These are phyloP conservation scores for Eragrostis tef DNA, from an alignment of 202 grass and related monocot genomes.

Conservation along the genomic window DNA sequence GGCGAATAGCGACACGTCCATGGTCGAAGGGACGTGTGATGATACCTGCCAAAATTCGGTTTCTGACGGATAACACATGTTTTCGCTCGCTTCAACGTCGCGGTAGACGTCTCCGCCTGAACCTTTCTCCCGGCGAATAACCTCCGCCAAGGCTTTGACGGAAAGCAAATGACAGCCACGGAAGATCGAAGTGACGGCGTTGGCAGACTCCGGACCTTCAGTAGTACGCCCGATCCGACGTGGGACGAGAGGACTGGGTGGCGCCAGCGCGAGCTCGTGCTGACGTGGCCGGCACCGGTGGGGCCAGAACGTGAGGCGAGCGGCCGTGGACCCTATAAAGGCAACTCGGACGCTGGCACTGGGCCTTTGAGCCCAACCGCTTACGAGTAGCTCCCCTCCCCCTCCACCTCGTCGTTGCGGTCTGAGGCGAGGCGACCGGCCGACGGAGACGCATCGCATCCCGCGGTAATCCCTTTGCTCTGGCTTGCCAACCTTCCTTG, in stretches of 20 bases:
- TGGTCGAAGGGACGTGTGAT: too few species aligned
- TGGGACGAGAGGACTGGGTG: conserved; percentile 35
- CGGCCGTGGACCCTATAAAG: conserved; percentile 5
- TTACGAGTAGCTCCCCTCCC: neutral
- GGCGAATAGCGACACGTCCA: too few species aligned
- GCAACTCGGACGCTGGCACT: neutral
- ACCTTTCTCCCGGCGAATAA: too few species aligned
- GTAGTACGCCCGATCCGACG: neutral
- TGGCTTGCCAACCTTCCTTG: neutral
- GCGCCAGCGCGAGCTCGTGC: neutral
- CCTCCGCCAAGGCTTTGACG: neutral
- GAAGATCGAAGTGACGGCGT: neutral
- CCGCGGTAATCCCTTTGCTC: neutral
- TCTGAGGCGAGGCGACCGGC: neutral
- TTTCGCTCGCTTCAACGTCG: too few species aligned
- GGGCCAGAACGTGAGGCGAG: neutral
- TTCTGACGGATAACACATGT: too few species aligned
- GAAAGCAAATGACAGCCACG: conserved; percentile 24
- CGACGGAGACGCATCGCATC: neutral
- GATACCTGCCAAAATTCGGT: too few species aligned
- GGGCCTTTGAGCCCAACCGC: neutral
- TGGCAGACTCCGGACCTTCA: neutral
- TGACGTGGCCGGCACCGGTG: neutral
- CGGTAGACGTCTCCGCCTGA: too few species aligned
- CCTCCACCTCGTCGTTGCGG: too few species aligned